Conservation (phyloP, 1,139 yeast species). For the Saccharomyces hybrid region DNA sequence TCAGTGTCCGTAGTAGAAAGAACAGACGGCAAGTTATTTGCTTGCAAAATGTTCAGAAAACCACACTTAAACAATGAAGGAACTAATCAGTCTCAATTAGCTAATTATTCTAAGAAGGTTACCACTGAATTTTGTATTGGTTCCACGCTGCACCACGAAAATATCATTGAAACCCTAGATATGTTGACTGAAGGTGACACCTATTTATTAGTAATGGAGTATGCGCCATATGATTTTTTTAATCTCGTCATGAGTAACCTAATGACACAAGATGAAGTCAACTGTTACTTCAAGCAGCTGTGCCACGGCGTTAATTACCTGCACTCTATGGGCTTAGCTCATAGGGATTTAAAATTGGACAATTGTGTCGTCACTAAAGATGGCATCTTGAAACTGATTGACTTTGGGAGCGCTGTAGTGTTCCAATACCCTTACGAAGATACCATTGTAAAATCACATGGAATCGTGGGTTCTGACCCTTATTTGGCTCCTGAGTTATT, state of each 20-base stretch:
- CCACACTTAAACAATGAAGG: slow-evolving; percentile 3
- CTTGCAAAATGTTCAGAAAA: slow-evolving; percentile 61
- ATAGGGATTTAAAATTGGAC: slow-evolving; percentile 68
- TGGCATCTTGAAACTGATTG: slow-evolving; percentile 64
- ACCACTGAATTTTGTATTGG: slow-evolving; percentile 61
- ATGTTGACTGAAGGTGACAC: slow-evolving; percentile 45
- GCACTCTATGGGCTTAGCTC: slow-evolving; percentile 65
- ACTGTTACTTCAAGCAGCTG: slow-evolving; percentile 65
- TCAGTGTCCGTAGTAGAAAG: slow-evolving; percentile 55
- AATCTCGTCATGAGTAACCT: slow-evolving; percentile 69
- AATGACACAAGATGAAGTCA: slow-evolving; percentile 50
- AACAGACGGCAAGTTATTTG: slow-evolving; percentile 47
- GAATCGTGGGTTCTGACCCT: slow-evolving; percentile 80
- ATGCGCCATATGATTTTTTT: slow-evolving; percentile 67
- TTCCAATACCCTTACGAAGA: slow-evolving; percentile 40
- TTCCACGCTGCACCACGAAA: slow-evolving; percentile 51
- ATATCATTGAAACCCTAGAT: slow-evolving; percentile 58
- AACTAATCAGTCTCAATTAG: slow-evolving; percentile 26
- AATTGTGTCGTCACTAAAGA: slow-evolving; percentile 60
- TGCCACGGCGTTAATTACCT: slow-evolving; percentile 52
- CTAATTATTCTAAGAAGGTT: slow-evolving; percentile 56
- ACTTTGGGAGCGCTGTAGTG: slow-evolving; percentile 70
- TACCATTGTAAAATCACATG: slow-evolving; percentile 43
- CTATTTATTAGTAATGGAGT: slow-evolving; percentile 66
- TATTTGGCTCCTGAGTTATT: slow-evolving; percentile 74